These are phyloP conservation scores for Didymella keratinophila DNA, from an alignment of 2,329 filamentous ascomycete genomes.

Conservation along the genomic window DNA sequence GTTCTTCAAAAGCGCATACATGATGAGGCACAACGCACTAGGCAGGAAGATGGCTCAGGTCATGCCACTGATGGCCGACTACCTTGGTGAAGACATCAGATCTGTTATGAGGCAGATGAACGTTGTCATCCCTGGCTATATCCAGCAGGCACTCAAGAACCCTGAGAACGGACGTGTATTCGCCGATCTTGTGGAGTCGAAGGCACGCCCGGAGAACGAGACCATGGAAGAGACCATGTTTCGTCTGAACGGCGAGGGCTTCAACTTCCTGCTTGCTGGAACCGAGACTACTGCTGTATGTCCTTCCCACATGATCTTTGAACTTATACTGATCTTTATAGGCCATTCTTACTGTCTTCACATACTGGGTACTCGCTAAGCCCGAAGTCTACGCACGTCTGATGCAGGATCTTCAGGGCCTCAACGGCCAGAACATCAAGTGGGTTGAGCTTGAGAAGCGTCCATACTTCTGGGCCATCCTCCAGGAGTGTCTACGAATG, in stretches of 20 bases:
- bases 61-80: conserved; percentile 38
- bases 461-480: conserved; percentile 44
- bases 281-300: conserved; percentile 40
- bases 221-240: conserved; percentile 25
- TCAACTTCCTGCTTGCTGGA: conserved; percentile 37
- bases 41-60: conserved; percentile 35
- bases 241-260: conserved; percentile 35
- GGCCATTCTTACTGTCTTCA: conserved; percentile 43
- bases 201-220: conserved; percentile 32
- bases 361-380: conserved; percentile 47
- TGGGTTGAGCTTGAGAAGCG: conserved; percentile 39
- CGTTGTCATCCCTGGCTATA: conserved; percentile 36
- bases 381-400: conserved; percentile 32
- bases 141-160: conserved; percentile 32
- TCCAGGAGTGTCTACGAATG: conserved; percentile 49
- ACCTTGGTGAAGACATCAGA: conserved; percentile 38
- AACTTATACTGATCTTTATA: background rate
- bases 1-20: conserved; percentile 38
- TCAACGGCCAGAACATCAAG: conserved; percentile 25
- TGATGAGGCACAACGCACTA: conserved; percentile 39
- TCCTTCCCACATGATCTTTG: background rate
- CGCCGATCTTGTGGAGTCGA: conserved; percentile 32
- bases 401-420: conserved; percentile 29
- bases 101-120: conserved; percentile 39
- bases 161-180: conserved; percentile 38